phyloP scores from a whole-genome alignment of 345 rosid genomes.

The Brassica cretica region DNA sequence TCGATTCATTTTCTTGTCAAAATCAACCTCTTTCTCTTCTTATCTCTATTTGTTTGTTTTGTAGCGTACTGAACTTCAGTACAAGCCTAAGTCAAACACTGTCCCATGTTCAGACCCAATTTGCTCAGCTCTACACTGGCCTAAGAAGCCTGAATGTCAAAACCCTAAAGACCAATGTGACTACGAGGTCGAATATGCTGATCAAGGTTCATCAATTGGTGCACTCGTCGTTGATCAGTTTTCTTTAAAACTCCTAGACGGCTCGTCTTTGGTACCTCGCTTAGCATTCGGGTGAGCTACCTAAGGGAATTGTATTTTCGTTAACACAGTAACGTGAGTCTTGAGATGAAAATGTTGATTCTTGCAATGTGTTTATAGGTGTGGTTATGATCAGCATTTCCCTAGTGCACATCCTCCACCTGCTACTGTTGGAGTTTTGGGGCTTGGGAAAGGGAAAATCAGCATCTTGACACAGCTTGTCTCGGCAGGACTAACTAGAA shows the following conservation, averaged over 20 bases:
- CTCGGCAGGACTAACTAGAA: conserved; percentile 41
- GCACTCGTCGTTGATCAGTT: conserved; percentile 61
- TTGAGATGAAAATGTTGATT: not conserved
- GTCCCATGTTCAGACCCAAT: conserved; percentile 49
- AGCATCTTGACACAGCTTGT: conserved; percentile 64
- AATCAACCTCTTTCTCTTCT: not conserved
- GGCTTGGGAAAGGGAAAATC: conserved; percentile 64
- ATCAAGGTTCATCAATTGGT: conserved; percentile 66
- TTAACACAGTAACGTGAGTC: not conserved
- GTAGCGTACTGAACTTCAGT: conserved; percentile 55
- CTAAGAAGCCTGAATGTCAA: conserved; percentile 44
- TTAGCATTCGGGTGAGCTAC: conserved; percentile 67
- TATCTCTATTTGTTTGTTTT: conserved; percentile 6
- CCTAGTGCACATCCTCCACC: conserved; percentile 49
- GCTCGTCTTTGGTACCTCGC: conserved; percentile 41
- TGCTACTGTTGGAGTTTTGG: conserved; percentile 68
- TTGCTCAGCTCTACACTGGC: conserved; percentile 48
- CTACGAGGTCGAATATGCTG: conserved; percentile 67
- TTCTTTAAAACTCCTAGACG: conserved; percentile 48
- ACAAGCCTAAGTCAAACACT: conserved; percentile 57
- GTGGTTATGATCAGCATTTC: conserved; percentile 65
- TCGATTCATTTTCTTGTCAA: not conserved
- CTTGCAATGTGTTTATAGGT: conserved; percentile 41
- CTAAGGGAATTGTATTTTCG: not conserved
- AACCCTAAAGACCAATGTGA: conserved; percentile 66